phyloP scores from a whole-genome alignment of 257 asterid species.

The Rubia yunnanensis region DNA sequence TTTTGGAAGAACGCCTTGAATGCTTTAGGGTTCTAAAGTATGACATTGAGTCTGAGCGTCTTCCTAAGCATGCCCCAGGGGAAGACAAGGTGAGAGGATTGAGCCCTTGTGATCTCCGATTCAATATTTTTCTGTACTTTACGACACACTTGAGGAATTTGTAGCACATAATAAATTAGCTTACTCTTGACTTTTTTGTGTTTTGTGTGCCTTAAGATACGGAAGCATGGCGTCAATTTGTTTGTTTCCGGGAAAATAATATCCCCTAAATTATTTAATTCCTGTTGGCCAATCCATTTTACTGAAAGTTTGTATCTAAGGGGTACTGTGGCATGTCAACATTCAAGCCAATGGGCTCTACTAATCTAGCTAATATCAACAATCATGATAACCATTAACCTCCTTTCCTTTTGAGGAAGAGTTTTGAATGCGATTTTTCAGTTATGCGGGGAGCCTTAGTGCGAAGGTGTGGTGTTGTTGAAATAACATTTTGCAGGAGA shows the following conservation, averaged over 20 bases:
- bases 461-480: background rate
- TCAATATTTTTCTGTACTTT: background rate
- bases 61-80: constrained; percentile 69
- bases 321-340: background rate
- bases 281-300: background rate
- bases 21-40: constrained; percentile 71
- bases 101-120: background rate
- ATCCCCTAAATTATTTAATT: background rate
- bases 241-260: background rate
- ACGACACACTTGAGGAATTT: background rate
- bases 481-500: background rate
- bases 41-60: constrained; percentile 95
- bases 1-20: constrained; percentile 90
- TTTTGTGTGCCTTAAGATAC: background rate
- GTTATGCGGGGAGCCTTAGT: background rate
- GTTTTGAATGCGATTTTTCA: background rate
- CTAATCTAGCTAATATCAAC: background rate
- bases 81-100: constrained; percentile 60
- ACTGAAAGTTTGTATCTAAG: background rate
- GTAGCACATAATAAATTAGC: background rate
- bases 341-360: background rate
- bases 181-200: background rate
- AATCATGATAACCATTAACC: background rate
- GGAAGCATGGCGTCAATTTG: background rate
- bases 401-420: background rate